Conservation (phyloP, 768 basidiomycete genomes). For the Russula sp. region DNA sequence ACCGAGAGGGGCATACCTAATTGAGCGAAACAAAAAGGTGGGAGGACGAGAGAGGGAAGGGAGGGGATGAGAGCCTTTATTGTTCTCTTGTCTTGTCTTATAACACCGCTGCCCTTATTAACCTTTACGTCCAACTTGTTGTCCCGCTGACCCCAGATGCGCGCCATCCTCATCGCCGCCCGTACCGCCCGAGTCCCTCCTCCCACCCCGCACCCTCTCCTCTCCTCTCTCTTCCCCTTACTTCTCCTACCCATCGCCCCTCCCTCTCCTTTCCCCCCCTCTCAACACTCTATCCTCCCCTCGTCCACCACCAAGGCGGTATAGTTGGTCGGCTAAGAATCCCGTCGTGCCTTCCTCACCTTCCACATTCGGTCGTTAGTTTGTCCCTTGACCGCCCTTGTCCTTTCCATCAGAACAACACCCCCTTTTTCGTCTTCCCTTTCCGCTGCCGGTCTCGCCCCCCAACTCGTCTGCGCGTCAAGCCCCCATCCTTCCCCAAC, state of each 20-base stretch:
- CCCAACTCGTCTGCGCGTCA: not conserved
- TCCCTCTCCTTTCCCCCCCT: not conserved
- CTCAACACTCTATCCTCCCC: not conserved
- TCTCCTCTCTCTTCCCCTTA: not conserved
- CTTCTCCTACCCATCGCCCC: not conserved
- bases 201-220: not conserved
- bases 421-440: constrained; percentile 1
- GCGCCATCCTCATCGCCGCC: no score
- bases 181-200: no score
- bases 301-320: not conserved
- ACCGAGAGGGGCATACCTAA: constrained; percentile 10
- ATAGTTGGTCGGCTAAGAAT: not conserved
- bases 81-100: constrained; percentile 21
- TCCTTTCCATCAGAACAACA: constrained; percentile 16
- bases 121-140: not conserved
- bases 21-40: constrained; percentile 22
- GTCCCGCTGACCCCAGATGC: no score
- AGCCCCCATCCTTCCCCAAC: no score
- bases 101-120: not conserved
- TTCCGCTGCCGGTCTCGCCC: not conserved
- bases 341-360: constrained; percentile 2
- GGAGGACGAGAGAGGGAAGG: no score
- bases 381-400: not conserved
- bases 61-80: constrained; percentile 1
- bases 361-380: constrained; percentile 10